A percentile compares a stretch with the other conserved stretches of the same genome.
Evolutionary conservation across 1,284 basidiomycete genomes (phyloP).

Genomic region (Puccinia hordei): DNA sequence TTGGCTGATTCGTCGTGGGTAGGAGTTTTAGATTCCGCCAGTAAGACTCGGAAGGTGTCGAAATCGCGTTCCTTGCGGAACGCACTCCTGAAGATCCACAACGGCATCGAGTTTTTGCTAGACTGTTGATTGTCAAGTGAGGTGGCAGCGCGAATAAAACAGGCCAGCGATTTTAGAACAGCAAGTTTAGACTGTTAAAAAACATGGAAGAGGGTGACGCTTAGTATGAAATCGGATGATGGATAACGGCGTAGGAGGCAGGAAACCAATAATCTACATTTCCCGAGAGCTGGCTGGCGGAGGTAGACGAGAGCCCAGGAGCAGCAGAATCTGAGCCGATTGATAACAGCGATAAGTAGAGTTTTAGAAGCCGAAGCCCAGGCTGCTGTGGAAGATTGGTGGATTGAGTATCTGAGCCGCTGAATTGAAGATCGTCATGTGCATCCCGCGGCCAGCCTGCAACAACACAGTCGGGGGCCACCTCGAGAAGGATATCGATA

Average conservation of each 20-base stretch:
- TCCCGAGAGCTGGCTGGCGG: constrained; percentile 38
- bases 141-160: constrained; percentile 39
- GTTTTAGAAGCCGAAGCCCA: constrained; percentile 70
- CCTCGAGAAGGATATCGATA: constrained; percentile 74
- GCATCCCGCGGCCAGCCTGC: constrained; percentile 67
- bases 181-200: constrained; percentile 41
- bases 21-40: constrained; percentile 3
- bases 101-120: constrained; percentile 25
- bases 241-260: not conserved
- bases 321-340: constrained; percentile 32
- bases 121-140: not conserved
- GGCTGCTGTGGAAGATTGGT: constrained; percentile 37
- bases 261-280: constrained; percentile 4
- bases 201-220: too few species aligned
- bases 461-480: constrained; percentile 71
- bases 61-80: constrained; percentile 45
- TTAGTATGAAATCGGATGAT: not conserved
- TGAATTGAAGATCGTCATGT: constrained; percentile 14
- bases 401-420: not conserved
- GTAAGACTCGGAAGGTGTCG: constrained; percentile 26
- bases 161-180: constrained; percentile 43
- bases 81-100: constrained; percentile 44
- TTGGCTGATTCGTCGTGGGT: constrained; percentile 1
- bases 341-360: constrained; percentile 68
- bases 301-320: constrained; percentile 41